Evolutionary conservation across 257 asterid genomes (phyloP).

Genomic region (Solanum appendiculatum): DNA sequence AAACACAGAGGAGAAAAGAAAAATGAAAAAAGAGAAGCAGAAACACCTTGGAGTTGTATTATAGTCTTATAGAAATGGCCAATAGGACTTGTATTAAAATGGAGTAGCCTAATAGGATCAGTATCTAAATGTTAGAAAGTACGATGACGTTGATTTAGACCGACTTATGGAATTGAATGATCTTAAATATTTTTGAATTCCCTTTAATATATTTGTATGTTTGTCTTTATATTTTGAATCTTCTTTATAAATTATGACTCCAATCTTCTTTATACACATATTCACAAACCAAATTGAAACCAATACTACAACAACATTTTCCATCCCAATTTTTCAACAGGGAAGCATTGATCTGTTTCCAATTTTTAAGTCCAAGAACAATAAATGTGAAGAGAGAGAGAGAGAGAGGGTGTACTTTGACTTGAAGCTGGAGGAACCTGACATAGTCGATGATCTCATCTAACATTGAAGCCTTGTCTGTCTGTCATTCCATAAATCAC

Average conservation of each 20-base stretch:
- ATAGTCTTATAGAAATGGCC: neutral
- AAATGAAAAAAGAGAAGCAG: neutral
- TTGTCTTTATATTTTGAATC: neutral
- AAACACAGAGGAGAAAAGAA: neutral
- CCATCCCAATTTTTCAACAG: neutral
- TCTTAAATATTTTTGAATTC: too few relatives aligned
- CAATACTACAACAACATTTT: neutral
- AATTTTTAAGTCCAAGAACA: neutral
- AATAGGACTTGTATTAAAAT: neutral
- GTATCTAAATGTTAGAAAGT: neutral
- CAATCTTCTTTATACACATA: neutral
- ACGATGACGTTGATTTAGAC: neutral
- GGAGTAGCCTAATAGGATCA: neutral
- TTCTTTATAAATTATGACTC: too few relatives aligned
- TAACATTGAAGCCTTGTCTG: slow-evolving; percentile 95
- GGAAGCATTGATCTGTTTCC: neutral
- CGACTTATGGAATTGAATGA: neutral
- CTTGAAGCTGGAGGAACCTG: slow-evolving; percentile 96
- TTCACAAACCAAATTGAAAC: neutral
- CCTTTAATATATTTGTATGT: neutral
- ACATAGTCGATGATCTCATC: slow-evolving; percentile 97
- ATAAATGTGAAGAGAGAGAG: neutral
- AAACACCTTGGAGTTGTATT: neutral
- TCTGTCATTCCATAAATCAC: slow-evolving; percentile 56
- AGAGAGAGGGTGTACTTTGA: slow-evolving; percentile 51